phyloP scores from a whole-genome alignment of 768 basidiomycete genomes.

The Paxillus involutus region DNA sequence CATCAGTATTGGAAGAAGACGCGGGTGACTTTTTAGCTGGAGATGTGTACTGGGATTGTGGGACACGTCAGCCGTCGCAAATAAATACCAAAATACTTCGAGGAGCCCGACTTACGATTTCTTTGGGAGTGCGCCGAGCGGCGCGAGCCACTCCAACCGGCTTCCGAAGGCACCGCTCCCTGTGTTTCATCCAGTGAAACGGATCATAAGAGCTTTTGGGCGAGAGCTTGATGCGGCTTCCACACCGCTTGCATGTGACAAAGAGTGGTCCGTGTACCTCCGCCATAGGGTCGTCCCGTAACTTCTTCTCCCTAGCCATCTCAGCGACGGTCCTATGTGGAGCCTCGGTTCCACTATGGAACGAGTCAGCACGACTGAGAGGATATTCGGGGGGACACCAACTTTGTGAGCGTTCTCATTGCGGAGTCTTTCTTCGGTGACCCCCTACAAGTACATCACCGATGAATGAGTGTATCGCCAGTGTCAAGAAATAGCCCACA shows the following conservation, averaged over 20 bases:
- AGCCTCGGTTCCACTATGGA: conserved; percentile 22
- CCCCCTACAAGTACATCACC: conserved; percentile 23
- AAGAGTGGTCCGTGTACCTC: conserved; percentile 49
- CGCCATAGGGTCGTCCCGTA: conserved; percentile 54
- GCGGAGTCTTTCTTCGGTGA: conserved; percentile 17
- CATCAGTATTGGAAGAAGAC: conserved; percentile 29
- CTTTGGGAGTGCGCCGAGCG: conserved; percentile 19
- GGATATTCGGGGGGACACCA: conserved; percentile 5
- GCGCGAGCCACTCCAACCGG: conserved; percentile 21
- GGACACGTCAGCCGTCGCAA: conserved; percentile 3
- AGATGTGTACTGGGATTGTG: conserved; percentile 15
- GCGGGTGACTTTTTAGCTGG: conserved; percentile 23
- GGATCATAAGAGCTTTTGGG: conserved; percentile 64
- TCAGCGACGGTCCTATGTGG: conserved; percentile 42
- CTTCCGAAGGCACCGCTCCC: conserved; percentile 56
- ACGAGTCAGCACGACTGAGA: conserved; percentile 7
- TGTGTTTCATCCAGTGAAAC: conserved; percentile 68
- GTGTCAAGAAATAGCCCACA: conserved; percentile 20
- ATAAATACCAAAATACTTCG: neutral
- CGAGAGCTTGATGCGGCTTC: conserved; percentile 61
- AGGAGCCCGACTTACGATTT: conserved; percentile 16
- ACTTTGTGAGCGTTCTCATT: conserved; percentile 25
- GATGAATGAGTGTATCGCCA: conserved; percentile 18
- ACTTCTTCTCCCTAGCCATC: conserved; percentile 47
- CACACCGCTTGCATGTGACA: conserved; percentile 58